phyloP scores from a whole-genome alignment of 2,329 filamentous ascomycete genomes.

The Fusarium citri region DNA sequence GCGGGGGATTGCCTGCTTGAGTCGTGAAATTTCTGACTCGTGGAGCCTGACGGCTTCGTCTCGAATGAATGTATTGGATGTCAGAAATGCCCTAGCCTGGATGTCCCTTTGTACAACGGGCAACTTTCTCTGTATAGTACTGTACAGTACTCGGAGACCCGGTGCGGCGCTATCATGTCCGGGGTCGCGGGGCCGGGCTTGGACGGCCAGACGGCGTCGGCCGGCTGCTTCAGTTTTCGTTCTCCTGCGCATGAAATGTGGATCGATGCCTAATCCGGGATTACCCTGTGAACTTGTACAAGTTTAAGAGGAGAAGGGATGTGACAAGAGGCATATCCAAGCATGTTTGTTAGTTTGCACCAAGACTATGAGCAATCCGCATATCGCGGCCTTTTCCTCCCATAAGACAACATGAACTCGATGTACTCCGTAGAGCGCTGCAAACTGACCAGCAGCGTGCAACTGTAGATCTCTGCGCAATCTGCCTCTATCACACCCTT shows the following conservation, averaged over 20 bases:
- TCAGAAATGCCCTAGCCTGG: background rate
- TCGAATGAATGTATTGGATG: slow-evolving; percentile 25
- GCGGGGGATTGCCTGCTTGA: slow-evolving; percentile 8
- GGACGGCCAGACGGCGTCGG: slow-evolving; percentile 30
- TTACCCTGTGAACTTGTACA: slow-evolving; percentile 6
- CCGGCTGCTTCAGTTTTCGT: slow-evolving; percentile 17
- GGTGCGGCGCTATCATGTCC: slow-evolving; percentile 18
- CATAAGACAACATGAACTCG: background rate
- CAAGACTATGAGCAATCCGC: slow-evolving; percentile 1
- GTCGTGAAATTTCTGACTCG: slow-evolving; percentile 28
- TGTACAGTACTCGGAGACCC: slow-evolving; percentile 23
- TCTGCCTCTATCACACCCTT: slow-evolving; percentile 18
- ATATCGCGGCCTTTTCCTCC: slow-evolving; percentile 7
- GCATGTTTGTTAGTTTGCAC: background rate
- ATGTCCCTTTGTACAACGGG: slow-evolving; percentile 10
- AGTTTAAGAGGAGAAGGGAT: slow-evolving; percentile 5
- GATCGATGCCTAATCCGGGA: slow-evolving; percentile 25
- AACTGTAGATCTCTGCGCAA: slow-evolving; percentile 32
- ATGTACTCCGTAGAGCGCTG: background rate
- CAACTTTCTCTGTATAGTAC: background rate
- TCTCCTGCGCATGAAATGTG: background rate
- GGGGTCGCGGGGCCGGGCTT: slow-evolving; percentile 31
- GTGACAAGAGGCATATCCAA: slow-evolving; percentile 12
- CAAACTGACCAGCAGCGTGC: background rate
- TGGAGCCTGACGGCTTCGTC: slow-evolving; percentile 12